These are phyloP conservation scores for Ilex aquifolium DNA, from an alignment of 257 asterid species.

Conservation along the genomic window DNA sequence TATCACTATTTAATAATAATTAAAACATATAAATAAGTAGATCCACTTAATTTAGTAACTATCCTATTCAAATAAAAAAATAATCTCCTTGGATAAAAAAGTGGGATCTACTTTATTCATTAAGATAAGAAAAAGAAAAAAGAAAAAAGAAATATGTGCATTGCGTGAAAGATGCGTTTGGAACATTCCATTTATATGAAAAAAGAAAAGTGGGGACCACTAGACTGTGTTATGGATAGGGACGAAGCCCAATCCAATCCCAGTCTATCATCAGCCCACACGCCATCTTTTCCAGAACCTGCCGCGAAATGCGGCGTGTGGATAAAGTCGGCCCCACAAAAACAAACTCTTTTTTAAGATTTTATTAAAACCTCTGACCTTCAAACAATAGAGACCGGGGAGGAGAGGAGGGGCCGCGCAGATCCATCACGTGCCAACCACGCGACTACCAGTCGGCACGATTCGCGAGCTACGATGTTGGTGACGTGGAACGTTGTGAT, in stretches of 20 bases:
- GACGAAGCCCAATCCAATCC: constrained; percentile 29
- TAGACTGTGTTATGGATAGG: constrained; percentile 23
- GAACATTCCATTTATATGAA: constrained; percentile 24
- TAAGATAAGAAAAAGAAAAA: no score
- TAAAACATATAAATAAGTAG: no score
- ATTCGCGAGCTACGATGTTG: neutral
- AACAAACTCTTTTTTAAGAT: neutral
- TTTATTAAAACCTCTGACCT: no score
- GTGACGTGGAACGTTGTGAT: constrained; percentile 2
- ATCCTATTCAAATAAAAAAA: no score
- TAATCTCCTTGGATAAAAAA: no score
- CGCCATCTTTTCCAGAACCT: constrained; percentile 20
- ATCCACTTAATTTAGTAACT: no score
- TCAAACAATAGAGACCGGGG: no score
- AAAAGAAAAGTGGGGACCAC: constrained; percentile 20
- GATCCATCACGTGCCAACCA: constrained; percentile 19
- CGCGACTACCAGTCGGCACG: constrained; percentile 10
- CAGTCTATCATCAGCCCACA: constrained; percentile 28
- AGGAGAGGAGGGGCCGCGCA: no score
- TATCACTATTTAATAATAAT: no score
- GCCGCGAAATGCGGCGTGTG: constrained; percentile 25
- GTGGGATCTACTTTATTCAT: no score
- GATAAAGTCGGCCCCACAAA: constrained; percentile 47
- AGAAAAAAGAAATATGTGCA: neutral
- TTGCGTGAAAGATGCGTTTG: constrained; percentile 16